phyloP scores from a whole-genome alignment of 2,329 filamentous ascomycete genomes.

The Rachicladosporium sp. region DNA sequence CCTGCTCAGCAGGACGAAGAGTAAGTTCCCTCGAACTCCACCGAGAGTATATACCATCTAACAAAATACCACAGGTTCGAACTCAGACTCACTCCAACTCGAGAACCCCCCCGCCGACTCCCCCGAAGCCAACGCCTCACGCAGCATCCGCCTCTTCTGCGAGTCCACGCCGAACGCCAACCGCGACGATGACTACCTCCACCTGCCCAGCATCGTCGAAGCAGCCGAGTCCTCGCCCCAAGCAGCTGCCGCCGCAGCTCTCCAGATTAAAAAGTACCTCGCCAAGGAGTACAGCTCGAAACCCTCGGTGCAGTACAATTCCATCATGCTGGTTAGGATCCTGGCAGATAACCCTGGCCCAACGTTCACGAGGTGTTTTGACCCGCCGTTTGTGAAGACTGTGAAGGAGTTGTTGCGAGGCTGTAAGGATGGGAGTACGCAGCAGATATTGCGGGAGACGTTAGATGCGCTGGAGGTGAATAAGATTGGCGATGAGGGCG shows the following conservation, averaged over 20 bases:
- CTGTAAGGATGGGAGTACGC: slow-evolving; percentile 61
- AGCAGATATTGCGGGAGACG: slow-evolving; percentile 78
- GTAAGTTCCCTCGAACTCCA: background rate
- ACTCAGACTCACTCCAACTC: slow-evolving; percentile 2
- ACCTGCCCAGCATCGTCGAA: slow-evolving; percentile 88
- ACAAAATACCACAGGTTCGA: background rate
- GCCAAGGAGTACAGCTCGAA: slow-evolving; percentile 49
- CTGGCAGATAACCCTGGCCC: slow-evolving; percentile 81
- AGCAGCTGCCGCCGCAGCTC: slow-evolving; percentile 71
- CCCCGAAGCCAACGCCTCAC: slow-evolving; percentile 54
- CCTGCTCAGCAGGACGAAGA: slow-evolving; percentile 10
- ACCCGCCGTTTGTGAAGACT: slow-evolving; percentile 68
- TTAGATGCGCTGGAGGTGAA: slow-evolving; percentile 64
- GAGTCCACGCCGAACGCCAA: slow-evolving; percentile 50
- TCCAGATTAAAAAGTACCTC: slow-evolving; percentile 71
- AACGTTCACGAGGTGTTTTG: slow-evolving; percentile 82
- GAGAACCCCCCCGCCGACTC: slow-evolving; percentile 27
- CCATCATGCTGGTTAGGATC: slow-evolving; percentile 89
- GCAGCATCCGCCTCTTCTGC: slow-evolving; percentile 66
- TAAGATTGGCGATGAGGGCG: slow-evolving; percentile 61
- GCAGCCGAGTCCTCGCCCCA: slow-evolving; percentile 81
- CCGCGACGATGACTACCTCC: slow-evolving; percentile 74
- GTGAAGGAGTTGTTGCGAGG: slow-evolving; percentile 63
- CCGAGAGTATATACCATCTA: background rate
- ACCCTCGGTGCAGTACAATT: slow-evolving; percentile 81